Evolutionary conservation across 1,139 yeast genomes (phyloP), one percentile per base, ranked within the genome.

Genomic region (Yamadazyma triangularis): DNA sequence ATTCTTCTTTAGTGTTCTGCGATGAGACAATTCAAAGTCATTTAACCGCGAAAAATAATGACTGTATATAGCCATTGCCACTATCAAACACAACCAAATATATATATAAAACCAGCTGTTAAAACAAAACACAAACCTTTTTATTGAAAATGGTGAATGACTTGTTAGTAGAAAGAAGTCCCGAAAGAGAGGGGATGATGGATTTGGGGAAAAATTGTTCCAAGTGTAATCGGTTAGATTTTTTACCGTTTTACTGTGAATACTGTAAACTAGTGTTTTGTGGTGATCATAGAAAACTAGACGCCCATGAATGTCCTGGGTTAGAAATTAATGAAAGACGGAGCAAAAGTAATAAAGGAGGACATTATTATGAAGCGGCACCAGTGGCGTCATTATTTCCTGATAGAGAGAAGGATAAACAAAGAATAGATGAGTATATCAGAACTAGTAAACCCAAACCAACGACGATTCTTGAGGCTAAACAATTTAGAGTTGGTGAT

Each of bases 201-300:
- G 80, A 82, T 44, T 77, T 82, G 6, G 91, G 91, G 4, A 63
- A 73, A 39, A 82, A 80, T 48, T 83, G 93, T 49, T 51, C 61
- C 19, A 66, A 67, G 31, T 83, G 93, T 51, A 64, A 74, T 30
- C 75, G 71, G 44, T 53, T 80, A 4, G 93, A 83, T 47, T 82
- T 82, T 45, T 58, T 83, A 21, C 89, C 93, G 2, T 81, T 77
- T 52, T 63, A 60, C 24, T 83, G 93, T 52, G 70, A 69, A 24
- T 56, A 52, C 30, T 82, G 91, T 48, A 55, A 68, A 11, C 51
- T 56, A n/a, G 63, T 70, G 2, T 81, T 64, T 44, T 83, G 93
- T 50, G 58, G 72, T 2, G 62, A 67, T 19, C 91, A 82, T 51
- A 53, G 87, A 33, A 49, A 57, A 3, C 54, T 63, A 27, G 73